These are phyloP conservation scores for Teunomyces panamensis DNA, from an alignment of 805 yeast genomes.

Conservation along the genomic window DNA sequence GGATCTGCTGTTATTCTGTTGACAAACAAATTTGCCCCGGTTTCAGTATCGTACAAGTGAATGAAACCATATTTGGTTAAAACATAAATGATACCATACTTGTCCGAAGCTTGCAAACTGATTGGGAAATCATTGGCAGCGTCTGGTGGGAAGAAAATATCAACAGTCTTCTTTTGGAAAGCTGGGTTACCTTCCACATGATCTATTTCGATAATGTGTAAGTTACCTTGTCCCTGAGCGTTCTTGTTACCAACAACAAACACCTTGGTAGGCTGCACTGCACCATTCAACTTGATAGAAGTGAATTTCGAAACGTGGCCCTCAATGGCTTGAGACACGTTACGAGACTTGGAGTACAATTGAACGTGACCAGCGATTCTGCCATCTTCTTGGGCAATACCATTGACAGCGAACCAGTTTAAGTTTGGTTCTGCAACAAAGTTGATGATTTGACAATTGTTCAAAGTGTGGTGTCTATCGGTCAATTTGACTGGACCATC, in stretches of 20 bases:
- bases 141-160: slow-evolving; percentile 95
- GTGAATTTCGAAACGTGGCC: slow-evolving; percentile 97
- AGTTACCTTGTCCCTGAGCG: slow-evolving; percentile 64
- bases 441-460: slow-evolving; percentile 84
- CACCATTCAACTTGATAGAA: slow-evolving; percentile 67
- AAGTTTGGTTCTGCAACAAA: slow-evolving; percentile 75
- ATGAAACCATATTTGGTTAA: slow-evolving; percentile 96
- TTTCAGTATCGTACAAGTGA: slow-evolving; percentile 90
- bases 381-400: slow-evolving; percentile 91
- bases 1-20: slow-evolving; percentile 96
- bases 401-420: slow-evolving; percentile 94
- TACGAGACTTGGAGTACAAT: slow-evolving; percentile 81
- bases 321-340: slow-evolving; percentile 93
- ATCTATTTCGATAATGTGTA: slow-evolving; percentile 94
- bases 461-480: slow-evolving; percentile 76
- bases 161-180: slow-evolving; percentile 85
- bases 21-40: slow-evolving; percentile 89
- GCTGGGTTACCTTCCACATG: slow-evolving; percentile 83
- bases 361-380: slow-evolving; percentile 96
- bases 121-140: slow-evolving; percentile 96
- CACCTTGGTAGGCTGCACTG: slow-evolving; percentile 71
- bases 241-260: slow-evolving; percentile 92
- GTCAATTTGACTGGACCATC: slow-evolving; percentile 80
- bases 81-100: slow-evolving; percentile 82
- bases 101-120: slow-evolving; percentile 78